Evolutionary conservation across 2,329 filamentous ascomycete genomes (phyloP).

Genomic region (Gliomastix tumulicola): DNA sequence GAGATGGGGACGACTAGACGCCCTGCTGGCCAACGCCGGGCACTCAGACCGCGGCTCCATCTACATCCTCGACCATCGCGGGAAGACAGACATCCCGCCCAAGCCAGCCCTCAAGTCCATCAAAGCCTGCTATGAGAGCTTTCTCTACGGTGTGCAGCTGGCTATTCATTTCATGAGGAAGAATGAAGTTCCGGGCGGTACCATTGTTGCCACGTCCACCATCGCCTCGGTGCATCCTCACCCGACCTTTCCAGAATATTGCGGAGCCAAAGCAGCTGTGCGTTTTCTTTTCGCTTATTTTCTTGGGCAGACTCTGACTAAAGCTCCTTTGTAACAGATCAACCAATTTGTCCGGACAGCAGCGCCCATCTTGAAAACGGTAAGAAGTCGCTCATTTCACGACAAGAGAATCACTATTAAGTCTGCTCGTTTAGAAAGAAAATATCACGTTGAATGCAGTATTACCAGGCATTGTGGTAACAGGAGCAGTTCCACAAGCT

Average conservation of each 20-base stretch:
- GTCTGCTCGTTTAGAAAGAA: constrained; percentile 26
- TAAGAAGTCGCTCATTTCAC: constrained; percentile 4
- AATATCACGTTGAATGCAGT: constrained; percentile 39
- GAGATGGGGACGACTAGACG: constrained; percentile 37
- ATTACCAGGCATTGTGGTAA: constrained; percentile 38
- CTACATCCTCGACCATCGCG: constrained; percentile 25
- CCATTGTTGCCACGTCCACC: constrained; percentile 34
- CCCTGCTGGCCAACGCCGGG: constrained; percentile 42
- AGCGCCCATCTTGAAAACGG: constrained; percentile 26
- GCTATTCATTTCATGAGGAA: constrained; percentile 47
- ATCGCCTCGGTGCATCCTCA: constrained; percentile 35
- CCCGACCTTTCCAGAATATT: constrained; percentile 37
- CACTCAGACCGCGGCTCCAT: constrained; percentile 22
- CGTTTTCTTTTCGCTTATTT: too few species aligned
- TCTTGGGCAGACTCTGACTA: too few species aligned
- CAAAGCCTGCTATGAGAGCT: constrained; percentile 41
- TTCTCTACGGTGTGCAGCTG: constrained; percentile 40
- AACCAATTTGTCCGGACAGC: constrained; percentile 27
- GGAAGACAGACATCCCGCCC: constrained; percentile 22
- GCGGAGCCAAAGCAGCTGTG: constrained; percentile 40
- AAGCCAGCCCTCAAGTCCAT: constrained; percentile 35
- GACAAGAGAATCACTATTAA: too few species aligned
- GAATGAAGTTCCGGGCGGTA: constrained; percentile 32
- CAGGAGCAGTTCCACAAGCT: constrained; percentile 8
- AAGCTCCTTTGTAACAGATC: too few species aligned